Percentiles rank a stretch among this genome's conserved stretches.
Conservation (phyloP, 768 basidiomycete species). For the Stropharia rugosoannulata region DNA sequence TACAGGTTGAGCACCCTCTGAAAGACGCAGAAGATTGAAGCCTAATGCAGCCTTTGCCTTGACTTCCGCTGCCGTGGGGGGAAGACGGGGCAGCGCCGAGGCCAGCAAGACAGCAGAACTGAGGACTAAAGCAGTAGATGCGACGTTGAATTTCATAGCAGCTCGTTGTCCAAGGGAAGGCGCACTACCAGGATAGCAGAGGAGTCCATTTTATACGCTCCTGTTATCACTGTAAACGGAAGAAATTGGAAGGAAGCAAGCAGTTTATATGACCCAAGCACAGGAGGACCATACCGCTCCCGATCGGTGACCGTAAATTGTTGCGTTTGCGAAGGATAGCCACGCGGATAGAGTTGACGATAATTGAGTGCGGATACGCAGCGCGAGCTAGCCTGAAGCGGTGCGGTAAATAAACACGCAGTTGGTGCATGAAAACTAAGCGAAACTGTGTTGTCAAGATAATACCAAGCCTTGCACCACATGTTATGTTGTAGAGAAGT, state of each 20-base stretch:
- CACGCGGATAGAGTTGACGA: not conserved
- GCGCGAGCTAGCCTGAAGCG: too few species aligned
- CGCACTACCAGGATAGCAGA: not conserved
- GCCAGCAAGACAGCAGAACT: not conserved
- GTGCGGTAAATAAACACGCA: too few species aligned
- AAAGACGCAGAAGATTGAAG: conserved; percentile 28
- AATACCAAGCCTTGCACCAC: not conserved
- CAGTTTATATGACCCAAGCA: too few species aligned
- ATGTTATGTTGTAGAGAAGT: not conserved
- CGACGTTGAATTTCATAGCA: not conserved
- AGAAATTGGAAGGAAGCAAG: not conserved
- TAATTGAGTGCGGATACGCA: not conserved
- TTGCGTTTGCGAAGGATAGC: not conserved
- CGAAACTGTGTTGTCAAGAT: not conserved
- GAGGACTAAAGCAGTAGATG: not conserved
- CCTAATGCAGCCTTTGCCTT: conserved; percentile 28
- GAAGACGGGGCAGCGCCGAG: conserved; percentile 3
- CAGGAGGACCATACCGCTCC: too few species aligned
- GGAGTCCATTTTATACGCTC: not conserved
- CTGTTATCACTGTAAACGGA: not conserved
- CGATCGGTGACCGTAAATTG: too few species aligned
- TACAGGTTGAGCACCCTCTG: conserved; percentile 26
- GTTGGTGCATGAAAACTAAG: not conserved
- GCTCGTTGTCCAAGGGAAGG: not conserved
- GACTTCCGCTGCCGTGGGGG: conserved; percentile 20